Conservation (phyloP, 2,329 filamentous ascomycete genomes). For the Fusarium bulbicola region DNA sequence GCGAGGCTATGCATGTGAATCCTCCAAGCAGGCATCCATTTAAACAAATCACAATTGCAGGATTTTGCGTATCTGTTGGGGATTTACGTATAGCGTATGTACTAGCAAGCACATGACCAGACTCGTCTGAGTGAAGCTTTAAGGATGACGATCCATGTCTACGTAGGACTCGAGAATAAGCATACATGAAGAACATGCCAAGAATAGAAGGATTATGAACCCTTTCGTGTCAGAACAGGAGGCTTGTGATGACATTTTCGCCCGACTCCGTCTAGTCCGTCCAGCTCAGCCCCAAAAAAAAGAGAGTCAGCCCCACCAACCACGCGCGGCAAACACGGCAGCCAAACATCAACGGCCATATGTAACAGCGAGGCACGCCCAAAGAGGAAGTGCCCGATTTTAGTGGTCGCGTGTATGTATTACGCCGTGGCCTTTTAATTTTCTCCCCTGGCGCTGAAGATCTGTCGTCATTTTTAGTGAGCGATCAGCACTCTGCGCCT, state of each 20-base stretch:
- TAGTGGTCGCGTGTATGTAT: neutral
- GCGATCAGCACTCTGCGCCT: neutral
- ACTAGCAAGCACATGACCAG: neutral
- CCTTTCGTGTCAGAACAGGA: neutral
- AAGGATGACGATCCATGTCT: neutral
- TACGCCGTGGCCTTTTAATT: neutral
- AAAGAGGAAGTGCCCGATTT: slow-evolving; percentile 7
- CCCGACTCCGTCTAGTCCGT: neutral
- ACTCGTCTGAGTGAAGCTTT: neutral
- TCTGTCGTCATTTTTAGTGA: slow-evolving; percentile 10
- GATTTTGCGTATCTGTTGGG: slow-evolving; percentile 6
- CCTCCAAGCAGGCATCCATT: rapidly evolving
- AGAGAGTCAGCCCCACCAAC: neutral
- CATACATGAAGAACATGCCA: neutral
- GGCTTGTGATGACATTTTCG: neutral
- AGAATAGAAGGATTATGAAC: neutral
- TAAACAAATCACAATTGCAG: neutral
- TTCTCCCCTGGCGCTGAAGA: neutral
- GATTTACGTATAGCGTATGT: neutral
- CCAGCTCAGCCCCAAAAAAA: neutral
- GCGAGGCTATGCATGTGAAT: neutral
- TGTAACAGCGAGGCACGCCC: neutral
- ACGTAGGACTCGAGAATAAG: neutral
- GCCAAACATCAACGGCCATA: neutral
- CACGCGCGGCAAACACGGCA: neutral